A percentile compares a stretch with the other conserved stretches of the same genome.
phyloP scores from a whole-genome alignment of 306 rosid genomes.

The Phaseolus lunatus region DNA sequence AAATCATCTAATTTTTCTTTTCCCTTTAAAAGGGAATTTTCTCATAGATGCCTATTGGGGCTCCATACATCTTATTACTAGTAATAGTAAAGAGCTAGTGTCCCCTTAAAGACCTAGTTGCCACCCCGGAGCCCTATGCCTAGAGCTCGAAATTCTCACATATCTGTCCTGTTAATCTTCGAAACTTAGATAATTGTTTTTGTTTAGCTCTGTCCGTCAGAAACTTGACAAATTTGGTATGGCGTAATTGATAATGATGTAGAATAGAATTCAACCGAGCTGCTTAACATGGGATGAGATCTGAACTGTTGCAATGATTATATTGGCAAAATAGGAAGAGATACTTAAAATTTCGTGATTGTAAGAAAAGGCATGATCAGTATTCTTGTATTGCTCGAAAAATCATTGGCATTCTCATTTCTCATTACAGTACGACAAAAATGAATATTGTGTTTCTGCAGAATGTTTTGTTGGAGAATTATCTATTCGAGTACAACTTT shows the following conservation, averaged over 20 bases:
- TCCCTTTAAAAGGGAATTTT: constrained; percentile 40
- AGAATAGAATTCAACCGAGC: constrained; percentile 22
- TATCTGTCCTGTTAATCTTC: constrained; percentile 32
- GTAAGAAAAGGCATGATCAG: not conserved
- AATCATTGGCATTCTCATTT: not conserved
- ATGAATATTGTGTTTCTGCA: not conserved
- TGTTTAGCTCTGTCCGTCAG: not conserved
- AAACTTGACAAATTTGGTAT: constrained; percentile 32
- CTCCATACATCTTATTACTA: constrained; percentile 2
- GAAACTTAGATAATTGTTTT: constrained; percentile 22
- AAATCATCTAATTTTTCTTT: not conserved
- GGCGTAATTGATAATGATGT: constrained; percentile 2
- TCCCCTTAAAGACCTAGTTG: constrained; percentile 27
- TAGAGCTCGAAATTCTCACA: constrained; percentile 5
- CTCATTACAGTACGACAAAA: not conserved
- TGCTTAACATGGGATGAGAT: constrained; percentile 29
- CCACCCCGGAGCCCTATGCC: constrained; percentile 19
- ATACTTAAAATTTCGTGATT: constrained; percentile 15
- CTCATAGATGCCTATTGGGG: constrained; percentile 20
- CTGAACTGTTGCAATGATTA: constrained; percentile 7
- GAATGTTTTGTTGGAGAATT: constrained; percentile 28
- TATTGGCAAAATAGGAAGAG: constrained; percentile 30
- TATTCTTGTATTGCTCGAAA: not conserved
- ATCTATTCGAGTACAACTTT: not conserved
- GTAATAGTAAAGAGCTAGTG: constrained; percentile 14